phyloP scores from a whole-genome alignment of 495 filamentous ascomycete genomes.

The Bombardia bombarda region DNA sequence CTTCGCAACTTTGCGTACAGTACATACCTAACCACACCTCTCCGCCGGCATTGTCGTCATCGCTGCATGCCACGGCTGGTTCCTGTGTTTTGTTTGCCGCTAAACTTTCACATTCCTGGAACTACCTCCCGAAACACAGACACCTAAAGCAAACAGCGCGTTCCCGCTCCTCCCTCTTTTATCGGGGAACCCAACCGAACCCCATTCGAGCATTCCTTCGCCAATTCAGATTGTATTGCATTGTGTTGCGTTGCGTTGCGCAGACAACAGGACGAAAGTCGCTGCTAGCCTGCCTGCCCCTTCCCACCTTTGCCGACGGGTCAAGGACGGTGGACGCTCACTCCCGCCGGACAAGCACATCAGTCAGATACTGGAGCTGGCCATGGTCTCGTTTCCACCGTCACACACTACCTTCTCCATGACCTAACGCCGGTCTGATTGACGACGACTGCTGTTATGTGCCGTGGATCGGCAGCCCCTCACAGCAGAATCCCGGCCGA shows the following conservation, averaged over 20 bases:
- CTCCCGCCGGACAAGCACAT: too few relatives aligned
- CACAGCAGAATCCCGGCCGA: slow-evolving; percentile 6
- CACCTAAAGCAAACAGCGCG: neutral
- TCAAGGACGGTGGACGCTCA: neutral
- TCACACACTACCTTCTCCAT: too few relatives aligned
- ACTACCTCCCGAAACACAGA: neutral
- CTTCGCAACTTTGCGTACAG: too few relatives aligned
- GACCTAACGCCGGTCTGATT: too few relatives aligned
- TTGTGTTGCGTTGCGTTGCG: neutral
- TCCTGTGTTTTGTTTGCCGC: too few relatives aligned
- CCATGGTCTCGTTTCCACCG: too few relatives aligned
- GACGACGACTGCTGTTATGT: slow-evolving; percentile 1
- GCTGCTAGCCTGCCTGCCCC: neutral
- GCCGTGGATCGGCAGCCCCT: slow-evolving; percentile 7
- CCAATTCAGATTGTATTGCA: neutral
- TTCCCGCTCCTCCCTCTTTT: neutral
- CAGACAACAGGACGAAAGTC: neutral
- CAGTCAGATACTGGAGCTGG: too few relatives aligned
- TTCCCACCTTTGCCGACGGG: slow-evolving; percentile 1
- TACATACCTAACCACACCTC: too few relatives aligned
- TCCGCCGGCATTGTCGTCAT: too few relatives aligned
- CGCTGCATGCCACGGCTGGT: too few relatives aligned
- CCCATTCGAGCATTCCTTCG: neutral
- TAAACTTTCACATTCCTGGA: neutral
- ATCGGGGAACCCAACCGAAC: neutral